Conservation (phyloP, 140 eudicot species). For the Flaveria floridana region DNA sequence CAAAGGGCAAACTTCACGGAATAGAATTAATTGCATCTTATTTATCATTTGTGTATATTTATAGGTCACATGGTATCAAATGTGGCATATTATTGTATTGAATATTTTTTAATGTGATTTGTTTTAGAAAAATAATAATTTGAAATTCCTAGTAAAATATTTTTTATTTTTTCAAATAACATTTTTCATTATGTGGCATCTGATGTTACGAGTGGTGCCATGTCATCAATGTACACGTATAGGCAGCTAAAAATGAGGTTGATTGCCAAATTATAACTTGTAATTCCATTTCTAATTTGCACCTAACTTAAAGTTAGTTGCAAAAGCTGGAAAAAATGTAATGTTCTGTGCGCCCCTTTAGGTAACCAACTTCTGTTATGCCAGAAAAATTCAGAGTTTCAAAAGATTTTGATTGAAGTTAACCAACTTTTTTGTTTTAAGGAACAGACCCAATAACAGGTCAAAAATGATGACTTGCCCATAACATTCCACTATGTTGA, state of each 20-base stretch:
- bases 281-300: neutral
- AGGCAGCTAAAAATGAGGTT: neutral
- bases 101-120: neutral
- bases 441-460: neutral
- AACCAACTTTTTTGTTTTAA: neutral
- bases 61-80: neutral
- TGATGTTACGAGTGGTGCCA: neutral
- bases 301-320: neutral
- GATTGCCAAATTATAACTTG: neutral
- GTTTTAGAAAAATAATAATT: neutral
- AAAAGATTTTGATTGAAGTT: neutral
- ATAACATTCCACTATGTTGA: neutral
- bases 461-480: neutral
- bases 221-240: neutral
- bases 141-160: neutral
- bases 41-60: neutral
- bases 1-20: neutral
- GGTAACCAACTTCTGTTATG: constrained; percentile 17
- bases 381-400: neutral
- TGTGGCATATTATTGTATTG: neutral
- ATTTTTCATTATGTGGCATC: neutral
- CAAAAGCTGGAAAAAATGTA: neutral
- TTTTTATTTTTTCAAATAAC: neutral
- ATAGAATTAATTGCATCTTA: neutral
- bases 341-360: neutral